Percentiles rank a stretch among this genome's conserved stretches.
Evolutionary conservation across 2,329 filamentous ascomycete genomes (phyloP).

Genomic region (Phaeosphaeria sp.): DNA sequence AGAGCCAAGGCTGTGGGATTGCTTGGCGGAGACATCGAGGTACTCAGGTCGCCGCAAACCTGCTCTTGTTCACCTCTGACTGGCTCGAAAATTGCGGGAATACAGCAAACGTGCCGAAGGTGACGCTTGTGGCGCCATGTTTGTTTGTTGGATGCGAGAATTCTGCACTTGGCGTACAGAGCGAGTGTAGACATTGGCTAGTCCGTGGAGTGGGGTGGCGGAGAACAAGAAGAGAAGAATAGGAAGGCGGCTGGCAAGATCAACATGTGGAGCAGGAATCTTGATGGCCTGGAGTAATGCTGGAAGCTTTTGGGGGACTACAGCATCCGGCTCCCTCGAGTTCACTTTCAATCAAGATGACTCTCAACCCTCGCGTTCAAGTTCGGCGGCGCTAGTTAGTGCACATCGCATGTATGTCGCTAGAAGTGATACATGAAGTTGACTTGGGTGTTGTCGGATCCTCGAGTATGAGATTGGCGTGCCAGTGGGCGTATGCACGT

Average conservation of each 20-base stretch:
- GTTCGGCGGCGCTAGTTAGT: too few relatives aligned
- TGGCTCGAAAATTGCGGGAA: conserved; percentile 5
- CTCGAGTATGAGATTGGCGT: background rate
- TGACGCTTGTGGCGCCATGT: conserved; percentile 9
- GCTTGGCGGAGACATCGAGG: conserved; percentile 35
- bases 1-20: conserved; percentile 30
- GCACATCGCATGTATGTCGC: too few relatives aligned
- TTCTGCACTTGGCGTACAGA: conserved; percentile 5
- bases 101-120: background rate
- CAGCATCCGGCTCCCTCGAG: too few relatives aligned
- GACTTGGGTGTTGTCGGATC: background rate
- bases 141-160: conserved; percentile 9
- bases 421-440: background rate
- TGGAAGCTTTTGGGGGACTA: background rate
- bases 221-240: background rate
- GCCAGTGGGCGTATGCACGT: background rate
- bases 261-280: background rate
- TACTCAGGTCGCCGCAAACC: conserved; percentile 27
- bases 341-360: too few relatives aligned
- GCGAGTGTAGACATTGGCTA: conserved; percentile 1
- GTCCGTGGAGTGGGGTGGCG: background rate
- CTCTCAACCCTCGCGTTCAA: too few relatives aligned
- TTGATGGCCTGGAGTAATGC: background rate
- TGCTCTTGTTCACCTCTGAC: conserved; percentile 9
- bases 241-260: background rate